Evolutionary conservation across 805 yeast species (phyloP), one percentile per base, ranked within the genome.

Genomic region (Kodamaea lidongshanica): DNA sequence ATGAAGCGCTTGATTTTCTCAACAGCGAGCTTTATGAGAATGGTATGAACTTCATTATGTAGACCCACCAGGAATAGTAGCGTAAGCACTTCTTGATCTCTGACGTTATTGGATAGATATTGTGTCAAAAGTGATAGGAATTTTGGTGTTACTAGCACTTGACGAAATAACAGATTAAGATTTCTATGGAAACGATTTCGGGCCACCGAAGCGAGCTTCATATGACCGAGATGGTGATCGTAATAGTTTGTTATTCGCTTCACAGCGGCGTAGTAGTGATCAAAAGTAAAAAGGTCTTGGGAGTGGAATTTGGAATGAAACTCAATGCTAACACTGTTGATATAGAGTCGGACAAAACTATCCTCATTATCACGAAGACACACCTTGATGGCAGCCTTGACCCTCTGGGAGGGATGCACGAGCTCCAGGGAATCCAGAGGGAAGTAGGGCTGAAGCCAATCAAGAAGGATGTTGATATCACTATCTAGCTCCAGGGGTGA

Each of bases 11-110:
- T 48, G n/a, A 73, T 64, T 20, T 54, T 53, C 3, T 40, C 39
- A 6, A 60, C 58, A 1, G 72, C 55, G 7, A 69, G 39, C 12
- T 57, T 50, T 7, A 69, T 54, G 3, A 71, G 44, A 4, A 50
- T 43, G 15, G 42, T 37, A 37, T 55, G 48, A 15, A 56, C 31
- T 20, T 47, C 50, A 23, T 48, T 38, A 1, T 32, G 37, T 15
- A 56, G 35, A 18, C 49, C 41, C 8, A 56, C 38, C 10, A 48
- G 39, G 16, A 41, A 27, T 22, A 52, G 38, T 3, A 27, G 16
- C 5, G 22, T 32, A 9, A 32, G 22, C 13, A 32, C 25, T 12
- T 32, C 35, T 5, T 23, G 24, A 4, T 22, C 23, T 9, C 18
- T 27, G 15, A 27, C 21, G 16, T 15, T 20, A 12, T 17, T 23